Percentiles rank a stretch among this genome's conserved stretches.
Conservation (phyloP, 2,329 filamentous ascomycete genomes). For the Zasmidium citrigriseum region DNA sequence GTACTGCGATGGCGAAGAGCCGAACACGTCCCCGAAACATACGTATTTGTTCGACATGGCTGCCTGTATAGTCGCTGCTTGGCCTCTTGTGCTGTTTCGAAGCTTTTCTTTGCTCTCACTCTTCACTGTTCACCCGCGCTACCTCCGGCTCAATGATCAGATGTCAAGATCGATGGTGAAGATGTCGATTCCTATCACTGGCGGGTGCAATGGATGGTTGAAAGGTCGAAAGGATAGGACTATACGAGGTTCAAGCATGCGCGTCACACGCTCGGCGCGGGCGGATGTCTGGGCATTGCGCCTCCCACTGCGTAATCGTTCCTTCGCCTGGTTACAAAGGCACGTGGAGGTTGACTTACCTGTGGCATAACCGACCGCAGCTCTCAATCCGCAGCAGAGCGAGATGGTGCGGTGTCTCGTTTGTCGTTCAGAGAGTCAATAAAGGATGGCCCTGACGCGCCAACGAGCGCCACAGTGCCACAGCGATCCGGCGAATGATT, state of each 20-base stretch:
- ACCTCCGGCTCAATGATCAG: not conserved
- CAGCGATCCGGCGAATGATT: not conserved
- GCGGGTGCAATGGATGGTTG: not conserved
- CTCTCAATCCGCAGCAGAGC: not conserved
- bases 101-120: no score
- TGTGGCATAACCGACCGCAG: not conserved
- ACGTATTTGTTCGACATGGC: conserved; percentile 4
- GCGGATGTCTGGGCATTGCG: not conserved
- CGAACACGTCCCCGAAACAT: not conserved
- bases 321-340: not conserved
- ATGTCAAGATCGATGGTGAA: not conserved
- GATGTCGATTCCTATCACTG: not conserved
- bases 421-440: not conserved
- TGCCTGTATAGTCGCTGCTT: not conserved
- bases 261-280: not conserved
- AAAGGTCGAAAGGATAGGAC: not conserved
- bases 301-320: not conserved
- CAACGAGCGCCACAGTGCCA: not conserved
- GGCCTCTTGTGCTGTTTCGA: not conserved
- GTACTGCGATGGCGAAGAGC: not conserved
- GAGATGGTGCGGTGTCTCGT: not conserved
- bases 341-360: not conserved
- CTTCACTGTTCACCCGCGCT: not conserved
- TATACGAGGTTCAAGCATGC: not conserved
- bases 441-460: not conserved